Base-by-base conservation (phyloP, 2,329 filamentous ascomycete genomes). In the Talaromyces sp. region DNA sequence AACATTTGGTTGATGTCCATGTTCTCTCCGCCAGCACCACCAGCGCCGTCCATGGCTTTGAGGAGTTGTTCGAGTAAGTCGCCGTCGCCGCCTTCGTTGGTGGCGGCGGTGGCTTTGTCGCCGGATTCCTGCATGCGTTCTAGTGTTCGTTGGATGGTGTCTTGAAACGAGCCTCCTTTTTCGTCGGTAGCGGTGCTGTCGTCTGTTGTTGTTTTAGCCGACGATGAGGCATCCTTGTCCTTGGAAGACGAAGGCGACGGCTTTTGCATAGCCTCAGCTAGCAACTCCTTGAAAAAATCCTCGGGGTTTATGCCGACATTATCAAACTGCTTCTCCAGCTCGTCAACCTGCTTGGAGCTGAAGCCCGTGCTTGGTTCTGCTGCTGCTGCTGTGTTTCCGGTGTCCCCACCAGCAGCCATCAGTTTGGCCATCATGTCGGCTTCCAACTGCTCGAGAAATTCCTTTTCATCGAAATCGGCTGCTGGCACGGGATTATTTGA, bases 1-100 rank as follows among this genome's bases (percentile, higher is more conserved):
- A 99, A 85, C 87, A 98, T 92, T 78, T 96, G 93, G 61, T 91
- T 92, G 70, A 98, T 90, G 68, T 96, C 92, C 69, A 95, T 92
- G 61, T 97, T 92, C 63, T 80, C 78, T 10, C 85, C 88, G 0
- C 75, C 81, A 6, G 77, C 80, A 0, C 80, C 75, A 25, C 84
- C 83, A 70, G 91, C 89, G 79, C 97, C 88, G 28, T 57, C 8
- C n/a, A 59, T 22, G 64, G 95, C 90, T 75, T 95, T 95, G 70
- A 99, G 83, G 81, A 99, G 87, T 73, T 97, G 90, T n/a, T 91
- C 87, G 51, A 99, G 81, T 70, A 98, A 86, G 73, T 97, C 93
- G 65, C 96, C 88, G 28, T 62, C 84, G 1, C 86, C 88, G 2
- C 88, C 83, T 0, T 75, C 71, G 15, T 88, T 85, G 0, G 91